Percentiles rank a stretch among this genome's conserved stretches.
Conservation (phyloP, 2,329 filamentous ascomycete species). For the Simplicillium aogashimaense region DNA sequence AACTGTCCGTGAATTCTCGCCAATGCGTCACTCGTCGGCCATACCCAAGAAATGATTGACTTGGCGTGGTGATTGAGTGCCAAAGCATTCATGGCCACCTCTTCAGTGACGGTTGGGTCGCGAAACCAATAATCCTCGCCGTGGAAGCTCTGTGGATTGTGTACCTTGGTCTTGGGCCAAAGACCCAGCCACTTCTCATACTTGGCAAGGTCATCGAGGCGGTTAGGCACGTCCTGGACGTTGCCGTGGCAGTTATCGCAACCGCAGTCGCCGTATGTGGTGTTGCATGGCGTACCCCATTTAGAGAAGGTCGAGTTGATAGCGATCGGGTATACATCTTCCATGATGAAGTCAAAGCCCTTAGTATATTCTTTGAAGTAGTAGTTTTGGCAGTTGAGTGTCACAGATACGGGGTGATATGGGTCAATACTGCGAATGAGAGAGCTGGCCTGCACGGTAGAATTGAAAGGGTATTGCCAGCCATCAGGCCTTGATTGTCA, state of each 20-base stretch:
- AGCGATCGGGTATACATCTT: conserved; percentile 50
- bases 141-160: conserved; percentile 36
- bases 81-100: conserved; percentile 32
- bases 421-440: conserved; percentile 41
- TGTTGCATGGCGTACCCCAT: conserved; percentile 47
- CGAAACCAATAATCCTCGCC: conserved; percentile 37
- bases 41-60: conserved; percentile 34
- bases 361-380: conserved; percentile 44
- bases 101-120: conserved; percentile 31
- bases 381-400: conserved; percentile 53
- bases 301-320: conserved; percentile 43
- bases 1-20: conserved; percentile 27
- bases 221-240: conserved; percentile 38
- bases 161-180: conserved; percentile 31
- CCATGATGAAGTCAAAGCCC: conserved; percentile 49
- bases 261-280: conserved; percentile 51
- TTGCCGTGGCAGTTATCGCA: conserved; percentile 49
- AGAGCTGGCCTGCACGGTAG: conserved; percentile 29
- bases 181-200: conserved; percentile 31
- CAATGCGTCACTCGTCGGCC: conserved; percentile 26
- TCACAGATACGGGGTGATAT: conserved; percentile 50
- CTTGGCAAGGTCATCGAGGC: conserved; percentile 25
- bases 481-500: conserved; percentile 36
- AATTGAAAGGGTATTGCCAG: conserved; percentile 41
- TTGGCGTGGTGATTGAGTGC: conserved; percentile 35